Conservation (phyloP, 2,329 filamentous ascomycete genomes). For the Fulvia fulva region DNA sequence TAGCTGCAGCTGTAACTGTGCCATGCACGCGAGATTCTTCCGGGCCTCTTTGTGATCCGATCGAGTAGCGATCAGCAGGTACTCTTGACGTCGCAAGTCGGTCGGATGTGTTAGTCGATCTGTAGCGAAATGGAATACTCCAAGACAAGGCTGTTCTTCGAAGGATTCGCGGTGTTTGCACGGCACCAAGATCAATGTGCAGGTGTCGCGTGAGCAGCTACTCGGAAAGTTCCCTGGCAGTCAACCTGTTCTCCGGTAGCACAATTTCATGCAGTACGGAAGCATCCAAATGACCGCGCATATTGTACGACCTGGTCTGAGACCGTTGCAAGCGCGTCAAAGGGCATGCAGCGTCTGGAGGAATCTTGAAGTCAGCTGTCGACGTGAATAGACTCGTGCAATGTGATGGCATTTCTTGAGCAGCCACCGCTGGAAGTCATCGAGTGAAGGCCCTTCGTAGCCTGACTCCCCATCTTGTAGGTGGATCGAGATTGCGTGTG, state of each 20-base stretch:
- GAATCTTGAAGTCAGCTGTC: background rate
- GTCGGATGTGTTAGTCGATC: background rate
- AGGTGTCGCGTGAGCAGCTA: background rate
- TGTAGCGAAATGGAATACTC: background rate
- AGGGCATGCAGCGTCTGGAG: background rate
- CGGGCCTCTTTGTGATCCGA: background rate
- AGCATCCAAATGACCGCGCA: background rate
- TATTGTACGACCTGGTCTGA: background rate
- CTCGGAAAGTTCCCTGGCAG: background rate
- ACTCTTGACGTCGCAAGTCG: background rate
- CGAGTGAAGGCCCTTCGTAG: background rate
- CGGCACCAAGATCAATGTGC: background rate
- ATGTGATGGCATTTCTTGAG: background rate
- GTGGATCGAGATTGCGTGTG: background rate
- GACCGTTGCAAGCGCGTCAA: background rate
- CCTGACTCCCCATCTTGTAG: background rate
- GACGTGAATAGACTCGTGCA: background rate
- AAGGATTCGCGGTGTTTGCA: background rate
- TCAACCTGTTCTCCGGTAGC: background rate
- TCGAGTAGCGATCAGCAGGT: background rate
- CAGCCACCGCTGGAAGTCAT: too few species aligned
- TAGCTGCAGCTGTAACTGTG: background rate
- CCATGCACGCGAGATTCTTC: background rate
- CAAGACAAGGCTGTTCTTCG: background rate
- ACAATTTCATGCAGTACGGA: background rate